A percentile compares a stretch with the other conserved stretches of the same genome.
phyloP scores from a whole-genome alignment of 345 rosid genomes.

The Orychophragmus violaceus region DNA sequence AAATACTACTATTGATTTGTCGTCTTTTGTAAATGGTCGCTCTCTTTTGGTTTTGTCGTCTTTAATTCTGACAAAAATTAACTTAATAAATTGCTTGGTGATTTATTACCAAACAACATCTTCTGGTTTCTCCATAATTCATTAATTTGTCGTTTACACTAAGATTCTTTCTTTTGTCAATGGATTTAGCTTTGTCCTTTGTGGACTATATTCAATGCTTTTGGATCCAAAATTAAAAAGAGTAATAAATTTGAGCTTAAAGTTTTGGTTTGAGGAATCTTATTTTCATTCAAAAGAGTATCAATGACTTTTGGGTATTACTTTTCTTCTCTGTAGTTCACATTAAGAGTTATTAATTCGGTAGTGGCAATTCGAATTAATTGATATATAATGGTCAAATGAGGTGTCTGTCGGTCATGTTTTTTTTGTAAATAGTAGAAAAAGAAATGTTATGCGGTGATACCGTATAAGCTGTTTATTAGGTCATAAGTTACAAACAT shows the following conservation, averaged over 20 bases:
- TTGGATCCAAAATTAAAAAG: constrained; percentile 16
- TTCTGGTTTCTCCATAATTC: constrained; percentile 22
- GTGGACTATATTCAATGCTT: constrained; percentile 27
- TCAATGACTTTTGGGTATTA: not conserved
- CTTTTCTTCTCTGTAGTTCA: constrained; percentile 18
- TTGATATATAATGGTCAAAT: not conserved
- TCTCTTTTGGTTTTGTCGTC: constrained; percentile 17
- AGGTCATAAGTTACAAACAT: not conserved
- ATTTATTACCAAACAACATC: constrained; percentile 30
- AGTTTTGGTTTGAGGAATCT: constrained; percentile 21
- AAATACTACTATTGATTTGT: not conserved
- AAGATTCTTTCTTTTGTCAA: constrained; percentile 31
- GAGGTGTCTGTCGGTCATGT: not conserved
- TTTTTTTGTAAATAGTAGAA: not conserved
- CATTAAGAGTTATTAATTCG: not conserved
- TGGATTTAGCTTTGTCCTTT: constrained; percentile 27
- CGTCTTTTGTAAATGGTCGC: not conserved
- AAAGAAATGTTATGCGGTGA: not conserved
- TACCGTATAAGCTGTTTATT: not conserved
- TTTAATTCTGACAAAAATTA: constrained; percentile 25
- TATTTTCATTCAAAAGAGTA: not conserved
- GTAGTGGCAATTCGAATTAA: not conserved
- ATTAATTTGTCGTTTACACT: constrained; percentile 26
- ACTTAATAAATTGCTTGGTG: constrained; percentile 23
- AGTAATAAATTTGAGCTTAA: constrained; percentile 4